Percentiles rank a stretch among this genome's conserved stretches.
These are phyloP conservation scores for Colletotrichum tamarilloi DNA, from an alignment of 2,329 filamentous ascomycete species.

Conservation along the genomic window DNA sequence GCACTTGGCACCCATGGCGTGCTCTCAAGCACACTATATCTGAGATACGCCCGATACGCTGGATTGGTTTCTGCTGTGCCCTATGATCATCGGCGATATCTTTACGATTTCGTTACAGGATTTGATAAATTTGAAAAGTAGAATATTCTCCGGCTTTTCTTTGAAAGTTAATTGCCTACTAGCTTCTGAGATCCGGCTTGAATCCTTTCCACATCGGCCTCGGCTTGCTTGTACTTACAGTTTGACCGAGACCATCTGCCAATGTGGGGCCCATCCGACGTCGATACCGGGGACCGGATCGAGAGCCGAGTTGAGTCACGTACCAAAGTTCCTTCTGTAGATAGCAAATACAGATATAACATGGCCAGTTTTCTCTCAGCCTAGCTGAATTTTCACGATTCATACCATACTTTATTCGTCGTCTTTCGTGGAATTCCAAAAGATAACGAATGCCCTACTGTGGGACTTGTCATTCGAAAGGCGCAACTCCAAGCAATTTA, in stretches of 20 bases:
- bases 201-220: background rate
- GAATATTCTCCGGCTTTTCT: too few species aligned
- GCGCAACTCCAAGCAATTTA: too few species aligned
- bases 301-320: background rate
- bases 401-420: too few species aligned
- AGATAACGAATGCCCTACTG: too few species aligned
- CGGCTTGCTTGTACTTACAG: too few species aligned
- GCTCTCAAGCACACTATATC: background rate
- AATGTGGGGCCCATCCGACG: background rate
- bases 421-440: too few species aligned
- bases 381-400: background rate
- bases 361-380: background rate
- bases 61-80: background rate
- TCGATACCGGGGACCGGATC: background rate
- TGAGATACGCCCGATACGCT: background rate
- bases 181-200: background rate
- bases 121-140: fast-evolving
- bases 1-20: too few species aligned
- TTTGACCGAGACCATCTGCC: background rate
- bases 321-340: background rate
- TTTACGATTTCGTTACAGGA: too few species aligned
- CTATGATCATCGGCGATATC: too few species aligned
- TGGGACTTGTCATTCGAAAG: too few species aligned
- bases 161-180: too few species aligned
- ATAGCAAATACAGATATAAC: background rate